Percentiles rank a stretch among this genome's conserved stretches.
Conservation (phyloP, 768 basidiomycete species). For the Hygrocybe punicea region DNA sequence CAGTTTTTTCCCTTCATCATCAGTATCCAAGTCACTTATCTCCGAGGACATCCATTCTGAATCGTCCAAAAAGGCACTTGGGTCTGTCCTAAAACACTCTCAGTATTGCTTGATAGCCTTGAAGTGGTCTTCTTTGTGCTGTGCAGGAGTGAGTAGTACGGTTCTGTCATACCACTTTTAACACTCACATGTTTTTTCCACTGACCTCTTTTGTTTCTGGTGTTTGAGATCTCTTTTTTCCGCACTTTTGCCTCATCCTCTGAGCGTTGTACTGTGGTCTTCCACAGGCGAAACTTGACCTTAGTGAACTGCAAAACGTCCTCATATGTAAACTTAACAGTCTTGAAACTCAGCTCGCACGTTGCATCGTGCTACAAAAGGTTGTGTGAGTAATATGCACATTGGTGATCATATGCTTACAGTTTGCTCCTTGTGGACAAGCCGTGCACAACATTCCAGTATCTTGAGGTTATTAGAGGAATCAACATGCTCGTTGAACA, state of each 20-base stretch:
- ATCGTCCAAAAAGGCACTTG: background rate
- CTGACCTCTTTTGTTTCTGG: background rate
- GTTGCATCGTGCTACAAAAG: background rate
- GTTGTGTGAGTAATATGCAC: background rate
- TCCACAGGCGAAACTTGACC: background rate
- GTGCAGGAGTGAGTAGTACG: background rate
- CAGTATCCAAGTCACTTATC: background rate
- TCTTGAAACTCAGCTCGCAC: background rate
- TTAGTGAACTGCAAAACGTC: background rate
- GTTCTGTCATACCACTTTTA: background rate
- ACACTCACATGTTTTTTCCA: background rate
- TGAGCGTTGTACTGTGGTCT: background rate
- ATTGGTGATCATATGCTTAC: background rate
- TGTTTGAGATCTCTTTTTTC: background rate
- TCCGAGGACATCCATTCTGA: background rate
- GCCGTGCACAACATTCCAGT: background rate
- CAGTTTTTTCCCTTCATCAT: background rate
- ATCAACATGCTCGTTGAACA: background rate
- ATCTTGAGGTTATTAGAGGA: background rate
- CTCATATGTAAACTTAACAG: background rate
- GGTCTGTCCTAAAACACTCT: background rate
- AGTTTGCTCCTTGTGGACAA: background rate
- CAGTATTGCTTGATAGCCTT: background rate
- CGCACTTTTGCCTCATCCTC: background rate
- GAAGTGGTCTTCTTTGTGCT: background rate